Evolutionary conservation across 2,329 filamentous ascomycete species (phyloP), one percentile per base, ranked within the genome.

Genomic region (Fusarium pseudocircinatum): DNA sequence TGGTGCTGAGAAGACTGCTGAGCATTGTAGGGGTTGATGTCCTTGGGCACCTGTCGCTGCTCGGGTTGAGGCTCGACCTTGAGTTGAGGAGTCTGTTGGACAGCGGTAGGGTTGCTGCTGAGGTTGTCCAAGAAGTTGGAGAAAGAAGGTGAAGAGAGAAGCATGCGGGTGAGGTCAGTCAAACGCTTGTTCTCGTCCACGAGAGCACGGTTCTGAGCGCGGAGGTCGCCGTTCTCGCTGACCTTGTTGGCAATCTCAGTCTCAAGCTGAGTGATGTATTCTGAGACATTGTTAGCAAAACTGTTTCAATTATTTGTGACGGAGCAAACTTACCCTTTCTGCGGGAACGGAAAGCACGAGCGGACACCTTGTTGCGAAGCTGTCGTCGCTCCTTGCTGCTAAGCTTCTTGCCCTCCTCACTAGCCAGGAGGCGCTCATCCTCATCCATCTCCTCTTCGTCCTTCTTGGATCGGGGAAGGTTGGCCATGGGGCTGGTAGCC

Each of bases 361-460:
- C 96, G 46, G 96, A 99, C 9, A 99, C 96, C 85, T 99, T 99
- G 89, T 99, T 99, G 73, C 96, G 91, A n/a, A 99, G 89, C 83
- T 98, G 96, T 75, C 96, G 92, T 69, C 96, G 92, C 84, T 98
- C 95, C 85, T 98, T 98, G 87, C 94, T 97, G 84, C 92, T 96
- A n/a, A 99, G 89, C 87, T 98, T 98, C 91, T 99, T 99, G 78
- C 96, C 96, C 84, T 98, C 96, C 79, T 99, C 96, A 69, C 95
- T 98, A n/a, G 94, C 94, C 28, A 98, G 87, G 15, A 98, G 87
- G 75, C 94, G 90, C 87, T 98, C 96, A 78, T 98, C 96, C 82
- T 98, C 96, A 77, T 99, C 96, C 96, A 99, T 98, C 60, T 98
- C 96, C 70, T 98, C 95, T 78, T 98, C 95, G 49, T 98, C 95